A percentile compares a stretch with the other conserved stretches of the same genome.
phyloP scores from a whole-genome alignment of 208 protist species.

The Trypanosoma grayi region DNA sequence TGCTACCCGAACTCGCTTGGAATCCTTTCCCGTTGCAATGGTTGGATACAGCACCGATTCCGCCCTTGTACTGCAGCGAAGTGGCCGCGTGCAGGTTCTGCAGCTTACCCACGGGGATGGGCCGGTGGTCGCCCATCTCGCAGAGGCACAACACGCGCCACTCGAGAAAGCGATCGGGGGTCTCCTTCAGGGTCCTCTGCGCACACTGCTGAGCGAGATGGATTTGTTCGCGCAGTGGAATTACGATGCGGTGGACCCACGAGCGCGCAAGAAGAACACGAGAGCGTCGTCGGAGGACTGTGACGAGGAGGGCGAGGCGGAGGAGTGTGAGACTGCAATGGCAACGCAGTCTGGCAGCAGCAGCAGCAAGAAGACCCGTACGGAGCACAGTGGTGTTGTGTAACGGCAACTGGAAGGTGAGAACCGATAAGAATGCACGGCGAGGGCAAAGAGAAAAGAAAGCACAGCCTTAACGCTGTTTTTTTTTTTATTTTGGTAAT shows the following conservation, averaged over 20 bases:
- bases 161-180: slow-evolving; percentile 4
- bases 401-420: background rate
- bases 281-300: slow-evolving; percentile 4
- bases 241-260: slow-evolving; percentile 60
- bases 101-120: slow-evolving; percentile 23
- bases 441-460: background rate
- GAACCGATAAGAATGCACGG: background rate
- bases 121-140: slow-evolving; percentile 6
- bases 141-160: background rate
- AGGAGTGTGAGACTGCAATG: slow-evolving; percentile 18
- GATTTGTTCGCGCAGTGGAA: slow-evolving; percentile 79
- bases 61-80: slow-evolving; percentile 51
- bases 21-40: slow-evolving; percentile 41
- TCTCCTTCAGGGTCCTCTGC: background rate
- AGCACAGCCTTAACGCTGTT: too few species aligned
- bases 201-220: slow-evolving; percentile 35
- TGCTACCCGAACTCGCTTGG: slow-evolving; percentile 27
- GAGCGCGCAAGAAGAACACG: slow-evolving; percentile 31
- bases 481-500: too few species aligned
- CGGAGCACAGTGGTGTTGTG: slow-evolving; percentile 16
- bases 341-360: too few species aligned
- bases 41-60: slow-evolving; percentile 37
- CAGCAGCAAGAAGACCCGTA: slow-evolving; percentile 27
- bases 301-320: slow-evolving; percentile 9
- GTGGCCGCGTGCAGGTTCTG: slow-evolving; percentile 46